phyloP scores from a whole-genome alignment of 2,329 filamentous ascomycete genomes.

The Neophaeococcomyces mojaviensis region DNA sequence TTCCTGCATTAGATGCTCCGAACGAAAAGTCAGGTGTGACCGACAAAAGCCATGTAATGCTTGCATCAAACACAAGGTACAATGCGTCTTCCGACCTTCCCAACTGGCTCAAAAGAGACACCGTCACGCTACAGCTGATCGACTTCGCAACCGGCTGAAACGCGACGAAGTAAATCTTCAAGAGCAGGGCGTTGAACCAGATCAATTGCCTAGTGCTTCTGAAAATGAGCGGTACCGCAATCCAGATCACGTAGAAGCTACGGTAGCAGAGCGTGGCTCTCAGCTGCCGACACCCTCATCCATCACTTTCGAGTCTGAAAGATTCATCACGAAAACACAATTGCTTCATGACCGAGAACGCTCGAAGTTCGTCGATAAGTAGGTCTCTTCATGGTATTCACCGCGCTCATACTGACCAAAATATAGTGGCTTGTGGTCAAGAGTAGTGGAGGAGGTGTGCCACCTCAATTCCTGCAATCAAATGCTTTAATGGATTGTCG shows the following conservation, averaged over 20 bases:
- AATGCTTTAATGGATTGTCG: not conserved
- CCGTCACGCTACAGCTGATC: constrained; percentile 12
- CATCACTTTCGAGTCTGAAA: constrained; percentile 14
- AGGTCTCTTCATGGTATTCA: constrained; percentile 9
- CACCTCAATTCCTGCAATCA: not conserved
- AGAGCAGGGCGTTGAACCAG: constrained; percentile 19
- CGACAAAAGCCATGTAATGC: constrained; percentile 37
- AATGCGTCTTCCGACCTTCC: constrained; percentile 29
- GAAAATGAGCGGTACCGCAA: constrained; percentile 6
- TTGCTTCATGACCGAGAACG: constrained; percentile 18
- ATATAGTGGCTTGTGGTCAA: constrained; percentile 24
- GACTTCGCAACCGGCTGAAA: constrained; percentile 9
- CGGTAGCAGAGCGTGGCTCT: constrained; percentile 3
- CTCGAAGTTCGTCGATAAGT: constrained; percentile 23
- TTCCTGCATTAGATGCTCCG: constrained; percentile 32
- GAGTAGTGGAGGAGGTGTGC: constrained; percentile 25
- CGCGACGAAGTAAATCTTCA: constrained; percentile 16
- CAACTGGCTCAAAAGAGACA: constrained; percentile 15
- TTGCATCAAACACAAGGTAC: constrained; percentile 31
- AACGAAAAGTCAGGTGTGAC: constrained; percentile 40
- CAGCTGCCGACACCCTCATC: constrained; percentile 12
- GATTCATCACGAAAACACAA: constrained; percentile 12
- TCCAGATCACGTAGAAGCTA: constrained; percentile 1
- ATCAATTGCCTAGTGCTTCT: constrained; percentile 8
- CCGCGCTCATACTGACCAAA: constrained; percentile 13